Base-by-base conservation (phyloP, 1,284 basidiomycete genomes). In the Cryptococcus sp. region DNA sequence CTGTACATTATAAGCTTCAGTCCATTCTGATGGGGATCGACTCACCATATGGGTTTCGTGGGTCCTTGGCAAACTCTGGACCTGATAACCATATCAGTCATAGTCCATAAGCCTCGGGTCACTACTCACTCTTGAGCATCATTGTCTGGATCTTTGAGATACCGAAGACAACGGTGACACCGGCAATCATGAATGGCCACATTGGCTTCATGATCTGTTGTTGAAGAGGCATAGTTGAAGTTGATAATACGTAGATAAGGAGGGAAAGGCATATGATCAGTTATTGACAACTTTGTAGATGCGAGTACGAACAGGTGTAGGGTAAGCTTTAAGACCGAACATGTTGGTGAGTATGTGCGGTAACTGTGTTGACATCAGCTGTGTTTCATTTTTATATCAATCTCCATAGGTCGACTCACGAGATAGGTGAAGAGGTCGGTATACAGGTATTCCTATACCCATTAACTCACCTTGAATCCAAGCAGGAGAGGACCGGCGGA, bases 261-360 rank as follows among this genome's bases (percentile, higher is more conserved):
- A 31, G 6, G 35, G 50, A 45, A 31, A 10, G 41, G 7, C 35
- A 32, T n/a, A 14, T n/a, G 13, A 41, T 14, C 15, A 50, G 34
- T 14, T 13, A 15, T 14, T 5, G 13, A 1, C 34, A 2, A 32
- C 10, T 2, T 34, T 15, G 4, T 31, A 36, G 8, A 30, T 42
- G 14, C 37, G 34, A 30, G 58, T 1, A 70, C 69, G 54, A 58
- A 74, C 72, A 49, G 72, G 70, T 59, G 72, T 74, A 61, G 70
- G 69, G 69, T 71, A 74, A 56, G 68, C 68, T 60, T 70, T 67
- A 58, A 74, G 70, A 64, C 72, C 72, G 68, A 74, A 74, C 72
- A 74, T 73, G 34, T 49, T 50, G 47, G 14, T 41, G 4, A 48
- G 46, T 10, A 48, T 13, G 46, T 10, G 10, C 38, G 38, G 38